Percentiles rank a stretch among this genome's conserved stretches.
phyloP scores from a whole-genome alignment of 2,329 filamentous ascomycete genomes.

The Alternaria sp. region DNA sequence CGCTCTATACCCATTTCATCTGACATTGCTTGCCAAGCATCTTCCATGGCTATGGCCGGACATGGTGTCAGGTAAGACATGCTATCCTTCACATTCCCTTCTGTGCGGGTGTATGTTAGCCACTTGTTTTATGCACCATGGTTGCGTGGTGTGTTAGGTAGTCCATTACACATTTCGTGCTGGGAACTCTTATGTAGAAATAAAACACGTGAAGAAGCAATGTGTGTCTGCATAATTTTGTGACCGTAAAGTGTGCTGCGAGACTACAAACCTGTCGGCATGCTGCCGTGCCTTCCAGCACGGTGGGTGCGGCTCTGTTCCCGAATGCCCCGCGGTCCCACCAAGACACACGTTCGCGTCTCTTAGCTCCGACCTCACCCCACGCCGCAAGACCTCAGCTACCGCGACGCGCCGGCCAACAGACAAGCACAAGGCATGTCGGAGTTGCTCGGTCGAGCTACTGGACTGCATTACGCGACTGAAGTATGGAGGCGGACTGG shows the following conservation, averaged over 20 bases:
- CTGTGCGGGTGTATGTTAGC: background rate
- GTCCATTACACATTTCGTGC: background rate
- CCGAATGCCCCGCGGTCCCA: constrained; percentile 19
- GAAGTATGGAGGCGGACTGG: constrained; percentile 62
- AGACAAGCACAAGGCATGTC: constrained; percentile 39
- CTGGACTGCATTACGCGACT: constrained; percentile 33
- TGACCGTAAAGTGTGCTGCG: background rate
- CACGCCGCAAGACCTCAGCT: constrained; percentile 23
- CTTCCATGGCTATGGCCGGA: constrained; percentile 2
- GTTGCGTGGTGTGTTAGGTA: background rate
- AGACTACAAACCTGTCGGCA: background rate
- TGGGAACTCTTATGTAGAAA: background rate
- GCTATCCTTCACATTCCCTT: background rate
- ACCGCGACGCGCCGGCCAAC: constrained; percentile 29
- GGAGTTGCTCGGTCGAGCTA: constrained; percentile 21
- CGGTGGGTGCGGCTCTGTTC: constrained; percentile 7
- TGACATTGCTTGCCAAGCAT: constrained; percentile 3
- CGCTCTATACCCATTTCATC: constrained; percentile 36
- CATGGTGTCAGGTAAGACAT: constrained; percentile 16
- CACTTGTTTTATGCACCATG: background rate
- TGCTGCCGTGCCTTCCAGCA: background rate
- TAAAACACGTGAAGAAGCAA: background rate
- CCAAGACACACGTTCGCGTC: constrained; percentile 25
- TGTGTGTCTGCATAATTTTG: background rate
- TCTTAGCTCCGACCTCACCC: constrained; percentile 33